These are phyloP conservation scores for Biscogniauxia mediterranea DNA, from an alignment of 2,329 filamentous ascomycete genomes.

Conservation along the genomic window DNA sequence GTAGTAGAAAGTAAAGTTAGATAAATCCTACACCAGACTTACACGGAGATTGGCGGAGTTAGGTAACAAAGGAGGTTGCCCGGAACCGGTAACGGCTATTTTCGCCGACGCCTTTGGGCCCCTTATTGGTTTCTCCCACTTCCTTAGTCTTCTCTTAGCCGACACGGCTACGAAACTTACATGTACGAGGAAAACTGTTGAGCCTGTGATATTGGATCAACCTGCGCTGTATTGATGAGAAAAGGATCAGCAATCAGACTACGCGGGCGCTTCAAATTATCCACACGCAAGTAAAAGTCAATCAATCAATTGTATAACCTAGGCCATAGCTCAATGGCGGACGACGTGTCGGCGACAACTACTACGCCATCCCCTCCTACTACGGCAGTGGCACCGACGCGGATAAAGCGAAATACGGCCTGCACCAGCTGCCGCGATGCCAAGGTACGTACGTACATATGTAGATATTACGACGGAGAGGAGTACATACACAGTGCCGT, in stretches of 20 bases:
- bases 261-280: not conserved
- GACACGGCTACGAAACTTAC: not conserved
- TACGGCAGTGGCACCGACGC: constrained; percentile 17
- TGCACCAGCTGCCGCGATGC: constrained; percentile 35
- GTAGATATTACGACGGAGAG: not conserved
- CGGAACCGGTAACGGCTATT: not conserved
- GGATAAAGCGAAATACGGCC: constrained; percentile 34
- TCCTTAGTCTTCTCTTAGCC: not conserved
- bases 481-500: not conserved
- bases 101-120: not conserved
- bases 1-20: too few species aligned
- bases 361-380: constrained; percentile 7
- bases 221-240: not conserved
- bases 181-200: not conserved
- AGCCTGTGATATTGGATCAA: not conserved
- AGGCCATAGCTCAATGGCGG: constrained; percentile 19
- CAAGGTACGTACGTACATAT: constrained; percentile 24
- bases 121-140: not conserved
- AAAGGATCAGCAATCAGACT: not conserved
- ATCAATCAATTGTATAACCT: not conserved
- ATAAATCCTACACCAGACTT: too few species aligned
- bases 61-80: not conserved
- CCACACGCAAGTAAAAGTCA: not conserved
- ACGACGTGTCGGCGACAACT: constrained; percentile 17
- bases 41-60: not conserved